Evolutionary conservation across 202 grass and related monocot genomes (phyloP).

Genomic region (Setaria viridis): DNA sequence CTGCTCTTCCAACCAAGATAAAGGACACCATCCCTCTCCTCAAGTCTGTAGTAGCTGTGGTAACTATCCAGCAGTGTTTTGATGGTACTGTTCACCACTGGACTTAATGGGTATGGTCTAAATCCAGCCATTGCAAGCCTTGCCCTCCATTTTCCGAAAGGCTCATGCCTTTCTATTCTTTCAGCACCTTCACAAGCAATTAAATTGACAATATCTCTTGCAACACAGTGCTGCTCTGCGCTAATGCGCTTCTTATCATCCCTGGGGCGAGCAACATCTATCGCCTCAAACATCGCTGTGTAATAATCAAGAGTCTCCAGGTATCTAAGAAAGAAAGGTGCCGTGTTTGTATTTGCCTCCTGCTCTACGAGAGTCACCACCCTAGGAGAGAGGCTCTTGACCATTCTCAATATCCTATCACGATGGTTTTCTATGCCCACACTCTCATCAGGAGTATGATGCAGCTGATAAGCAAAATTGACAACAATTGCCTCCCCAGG

Average conservation of each 20-base stretch:
- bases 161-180: constrained; percentile 87
- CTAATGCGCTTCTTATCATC: constrained; percentile 73
- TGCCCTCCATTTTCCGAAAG: constrained; percentile 87
- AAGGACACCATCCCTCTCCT: constrained; percentile 68
- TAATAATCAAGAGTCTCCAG: constrained; percentile 88
- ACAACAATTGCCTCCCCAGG: constrained; percentile 68
- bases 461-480: constrained; percentile 87
- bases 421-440: constrained; percentile 78
- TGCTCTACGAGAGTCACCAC: constrained; percentile 90
- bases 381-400: constrained; percentile 79
- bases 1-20: constrained; percentile 92
- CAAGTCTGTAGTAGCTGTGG: constrained; percentile 61
- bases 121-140: constrained; percentile 87
- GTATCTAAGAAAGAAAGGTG: constrained; percentile 84
- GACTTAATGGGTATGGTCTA: constrained; percentile 59
- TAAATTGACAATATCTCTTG: constrained; percentile 93
- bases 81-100: constrained; percentile 69
- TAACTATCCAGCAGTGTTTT: constrained; percentile 63
- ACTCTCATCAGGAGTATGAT: constrained; percentile 92
- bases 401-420: constrained; percentile 81
- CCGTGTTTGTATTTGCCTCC: constrained; percentile 93
- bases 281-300: constrained; percentile 89
- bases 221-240: constrained; percentile 90
- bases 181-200: constrained; percentile 93
- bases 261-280: constrained; percentile 74